A percentile compares a stretch with the other conserved stretches of the same genome.
Conservation (phyloP, 345 rosid species). For the Moringa oleifera region DNA sequence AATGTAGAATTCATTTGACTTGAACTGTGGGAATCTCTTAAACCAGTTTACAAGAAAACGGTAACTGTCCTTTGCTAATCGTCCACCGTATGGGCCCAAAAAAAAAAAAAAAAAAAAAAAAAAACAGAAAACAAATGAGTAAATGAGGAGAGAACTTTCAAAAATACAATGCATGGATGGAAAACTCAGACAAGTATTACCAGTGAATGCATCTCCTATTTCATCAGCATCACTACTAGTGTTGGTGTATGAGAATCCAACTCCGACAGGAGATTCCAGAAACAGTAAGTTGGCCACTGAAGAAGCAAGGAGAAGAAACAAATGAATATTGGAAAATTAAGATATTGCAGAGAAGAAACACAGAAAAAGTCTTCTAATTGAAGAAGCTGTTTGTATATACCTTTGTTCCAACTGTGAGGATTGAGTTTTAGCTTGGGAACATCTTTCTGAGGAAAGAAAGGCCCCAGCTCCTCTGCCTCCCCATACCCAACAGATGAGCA, state of each 20-base stretch:
- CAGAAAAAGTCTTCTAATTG: too few species aligned
- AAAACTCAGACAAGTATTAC: constrained; percentile 23
- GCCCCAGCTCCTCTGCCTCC: constrained; percentile 74
- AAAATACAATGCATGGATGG: not conserved
- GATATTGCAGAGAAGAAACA: too few species aligned
- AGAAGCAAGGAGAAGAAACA: not conserved
- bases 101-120: too few species aligned
- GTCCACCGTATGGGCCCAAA: not conserved
- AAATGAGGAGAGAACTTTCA: too few species aligned
- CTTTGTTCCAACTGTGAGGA: constrained; percentile 66
- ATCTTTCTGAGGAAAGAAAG: constrained; percentile 61
- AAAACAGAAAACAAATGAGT: not conserved
- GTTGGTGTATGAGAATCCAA: constrained; percentile 58
- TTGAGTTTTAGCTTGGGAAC: constrained; percentile 42
- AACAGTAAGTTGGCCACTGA: constrained; percentile 62
- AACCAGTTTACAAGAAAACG: constrained; percentile 61
- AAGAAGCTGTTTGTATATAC: constrained; percentile 15
- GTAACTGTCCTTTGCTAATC: constrained; percentile 49
- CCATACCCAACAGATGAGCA: constrained; percentile 82
- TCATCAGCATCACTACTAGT: constrained; percentile 35
- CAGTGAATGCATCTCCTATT: constrained; percentile 56
- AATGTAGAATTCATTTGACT: constrained; percentile 53
- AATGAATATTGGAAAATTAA: too few species aligned
- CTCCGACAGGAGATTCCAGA: constrained; percentile 66
- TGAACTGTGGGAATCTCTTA: constrained; percentile 59